A percentile compares a stretch with the other conserved stretches of the same genome.
These are phyloP conservation scores for Amanita molliuscula DNA, from an alignment of 768 basidiomycete species.

Conservation along the genomic window DNA sequence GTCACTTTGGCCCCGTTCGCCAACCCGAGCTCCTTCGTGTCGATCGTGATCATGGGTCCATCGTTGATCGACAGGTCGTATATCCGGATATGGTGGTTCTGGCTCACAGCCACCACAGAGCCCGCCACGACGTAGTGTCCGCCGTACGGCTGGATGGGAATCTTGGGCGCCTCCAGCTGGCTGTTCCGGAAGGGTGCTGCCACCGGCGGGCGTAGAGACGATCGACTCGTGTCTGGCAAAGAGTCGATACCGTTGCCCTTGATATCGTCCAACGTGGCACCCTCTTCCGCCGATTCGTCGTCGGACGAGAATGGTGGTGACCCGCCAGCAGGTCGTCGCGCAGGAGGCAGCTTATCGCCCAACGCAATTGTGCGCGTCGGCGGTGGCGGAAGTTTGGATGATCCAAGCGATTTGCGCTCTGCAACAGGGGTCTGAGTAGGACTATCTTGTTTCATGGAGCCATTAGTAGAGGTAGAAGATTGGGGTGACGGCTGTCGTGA, in stretches of 20 bases:
- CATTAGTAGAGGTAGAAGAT: neutral
- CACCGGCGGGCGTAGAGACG: conserved; percentile 45
- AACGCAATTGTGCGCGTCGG: conserved; percentile 64
- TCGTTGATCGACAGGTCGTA: conserved; percentile 47
- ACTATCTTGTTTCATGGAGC: neutral
- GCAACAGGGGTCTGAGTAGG: conserved; percentile 7
- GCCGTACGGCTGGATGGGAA: conserved; percentile 49
- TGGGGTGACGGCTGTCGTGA: neutral
- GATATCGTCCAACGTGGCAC: conserved; percentile 28
- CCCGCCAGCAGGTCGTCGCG: conserved; percentile 27
- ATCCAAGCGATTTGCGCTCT: conserved; percentile 31
- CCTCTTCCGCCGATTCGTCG: conserved; percentile 49
- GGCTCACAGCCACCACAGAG: conserved; percentile 45
- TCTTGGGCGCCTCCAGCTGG: conserved; percentile 29
- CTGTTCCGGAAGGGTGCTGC: conserved; percentile 28
- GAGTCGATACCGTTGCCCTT: conserved; percentile 33
- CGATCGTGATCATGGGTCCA: conserved; percentile 36
- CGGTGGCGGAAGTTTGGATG: conserved; percentile 50
- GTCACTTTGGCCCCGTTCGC: conserved; percentile 64
- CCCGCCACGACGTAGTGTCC: conserved; percentile 50
- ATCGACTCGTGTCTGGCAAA: conserved; percentile 59
- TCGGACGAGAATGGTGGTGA: conserved; percentile 29
- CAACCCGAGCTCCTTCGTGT: conserved; percentile 49
- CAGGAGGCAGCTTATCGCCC: conserved; percentile 60
- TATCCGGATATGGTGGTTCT: conserved; percentile 47